Conservation (phyloP, 257 asterid species). For the Fraxinus quadrangulata region DNA sequence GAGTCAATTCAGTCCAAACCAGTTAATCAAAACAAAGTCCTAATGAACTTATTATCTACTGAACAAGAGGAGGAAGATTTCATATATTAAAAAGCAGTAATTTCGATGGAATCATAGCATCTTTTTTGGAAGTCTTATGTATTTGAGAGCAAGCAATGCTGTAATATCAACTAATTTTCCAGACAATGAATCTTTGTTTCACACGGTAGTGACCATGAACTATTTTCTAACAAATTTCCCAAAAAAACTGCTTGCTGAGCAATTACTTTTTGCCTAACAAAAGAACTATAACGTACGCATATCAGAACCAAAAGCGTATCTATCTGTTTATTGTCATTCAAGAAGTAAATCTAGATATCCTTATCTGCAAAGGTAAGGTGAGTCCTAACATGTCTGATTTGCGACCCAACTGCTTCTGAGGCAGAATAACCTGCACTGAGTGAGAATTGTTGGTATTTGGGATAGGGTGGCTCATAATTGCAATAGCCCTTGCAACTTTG, state of each 20-base stretch:
- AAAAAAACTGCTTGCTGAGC: neutral
- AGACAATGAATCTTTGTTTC: too few relatives aligned
- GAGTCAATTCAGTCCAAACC: too few relatives aligned
- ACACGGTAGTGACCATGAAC: neutral
- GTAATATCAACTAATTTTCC: too few relatives aligned
- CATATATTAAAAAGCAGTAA: too few relatives aligned
- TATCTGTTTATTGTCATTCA: slow-evolving; percentile 13
- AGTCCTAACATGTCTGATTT: slow-evolving; percentile 81
- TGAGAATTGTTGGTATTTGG: slow-evolving; percentile 85
- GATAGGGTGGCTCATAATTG: slow-evolving; percentile 93
- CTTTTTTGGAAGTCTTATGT: too few relatives aligned
- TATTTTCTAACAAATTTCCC: neutral
- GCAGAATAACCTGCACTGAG: slow-evolving; percentile 86
- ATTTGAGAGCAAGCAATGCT: too few relatives aligned
- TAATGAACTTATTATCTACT: too few relatives aligned
- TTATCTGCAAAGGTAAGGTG: slow-evolving; percentile 15
- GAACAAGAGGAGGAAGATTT: too few relatives aligned
- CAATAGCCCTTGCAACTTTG: slow-evolving; percentile 87
- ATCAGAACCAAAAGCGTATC: slow-evolving; percentile 2
- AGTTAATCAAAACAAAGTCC: too few relatives aligned
- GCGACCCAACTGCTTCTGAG: slow-evolving; percentile 94
- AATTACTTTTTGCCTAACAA: slow-evolving; percentile 5
- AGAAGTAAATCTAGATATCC: slow-evolving; percentile 3
- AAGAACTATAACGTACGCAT: slow-evolving; percentile 2
- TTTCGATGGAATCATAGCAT: too few relatives aligned